Evolutionary conservation across 164 flowering plant genomes (phyloP).

Genomic region (Macadamia tetraphylla): DNA sequence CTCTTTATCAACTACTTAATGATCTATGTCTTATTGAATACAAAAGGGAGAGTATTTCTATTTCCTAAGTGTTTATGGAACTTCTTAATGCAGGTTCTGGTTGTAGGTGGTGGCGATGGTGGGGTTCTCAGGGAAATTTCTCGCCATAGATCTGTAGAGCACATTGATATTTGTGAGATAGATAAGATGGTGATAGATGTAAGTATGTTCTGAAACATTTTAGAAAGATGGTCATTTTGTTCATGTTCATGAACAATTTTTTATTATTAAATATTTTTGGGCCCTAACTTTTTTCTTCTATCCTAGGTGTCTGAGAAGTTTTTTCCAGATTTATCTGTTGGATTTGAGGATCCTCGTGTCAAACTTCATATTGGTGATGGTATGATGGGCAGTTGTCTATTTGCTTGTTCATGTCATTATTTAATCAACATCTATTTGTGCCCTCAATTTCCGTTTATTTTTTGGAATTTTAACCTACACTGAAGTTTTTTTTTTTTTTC

Average conservation of each 20-base stretch:
- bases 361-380: conserved; percentile 93
- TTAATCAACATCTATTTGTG: not conserved
- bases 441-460: not conserved
- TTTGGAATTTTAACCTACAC: not conserved
- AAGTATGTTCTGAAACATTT: conserved; percentile 20
- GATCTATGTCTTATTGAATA: no score
- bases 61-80: conserved; percentile 1
- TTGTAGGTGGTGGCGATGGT: conserved; percentile 99
- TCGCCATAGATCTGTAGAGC: conserved; percentile 83
- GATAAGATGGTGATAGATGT: conserved; percentile 95
- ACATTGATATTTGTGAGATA: conserved; percentile 93
- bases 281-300: not conserved
- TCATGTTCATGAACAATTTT: not conserved
- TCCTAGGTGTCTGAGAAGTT: conserved; percentile 61
- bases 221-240: not conserved
- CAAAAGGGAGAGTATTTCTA: not conserved
- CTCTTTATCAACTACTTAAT: no score
- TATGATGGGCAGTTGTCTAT: conserved; percentile 19
- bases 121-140: conserved; percentile 91
- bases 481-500: not conserved
- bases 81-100: conserved; percentile 69
- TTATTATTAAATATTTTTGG: not conserved
- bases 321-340: conserved; percentile 80
- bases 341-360: conserved; percentile 97
- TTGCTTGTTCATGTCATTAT: no score